phyloP scores from a whole-genome alignment of 257 asterid species.

The Penstemon newberryi region DNA sequence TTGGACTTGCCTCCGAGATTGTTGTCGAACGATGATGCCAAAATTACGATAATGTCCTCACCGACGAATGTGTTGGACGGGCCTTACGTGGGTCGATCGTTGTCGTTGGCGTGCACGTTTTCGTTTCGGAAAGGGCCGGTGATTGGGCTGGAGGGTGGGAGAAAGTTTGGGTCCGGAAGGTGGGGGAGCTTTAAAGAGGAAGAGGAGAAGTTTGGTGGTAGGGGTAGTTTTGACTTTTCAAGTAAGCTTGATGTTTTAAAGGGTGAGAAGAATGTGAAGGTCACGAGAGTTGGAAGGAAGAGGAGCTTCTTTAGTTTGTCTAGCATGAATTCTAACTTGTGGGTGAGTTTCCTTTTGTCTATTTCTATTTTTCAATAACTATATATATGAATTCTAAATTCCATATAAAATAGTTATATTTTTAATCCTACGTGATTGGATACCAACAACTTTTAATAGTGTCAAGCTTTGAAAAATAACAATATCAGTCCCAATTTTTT shows the following conservation, averaged over 20 bases:
- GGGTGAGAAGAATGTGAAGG: slow-evolving; percentile 26
- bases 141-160: slow-evolving; percentile 22
- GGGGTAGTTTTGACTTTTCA: slow-evolving; percentile 22
- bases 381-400: background rate
- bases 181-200: slow-evolving; percentile 38
- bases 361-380: background rate
- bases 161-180: slow-evolving; percentile 32
- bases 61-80: slow-evolving; percentile 44
- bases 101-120: slow-evolving; percentile 12
- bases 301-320: slow-evolving; percentile 40
- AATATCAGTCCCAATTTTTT: too few relatives aligned
- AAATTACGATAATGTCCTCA: slow-evolving; percentile 28
- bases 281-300: slow-evolving; percentile 30
- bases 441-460: too few relatives aligned
- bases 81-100: slow-evolving; percentile 24
- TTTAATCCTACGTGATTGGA: background rate
- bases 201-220: background rate
- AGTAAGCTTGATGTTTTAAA: background rate
- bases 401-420: background rate
- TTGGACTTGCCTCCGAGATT: slow-evolving; percentile 52
- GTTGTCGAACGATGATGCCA: background rate
- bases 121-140: slow-evolving; percentile 25
- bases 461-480: too few relatives aligned
- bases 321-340: slow-evolving; percentile 30
- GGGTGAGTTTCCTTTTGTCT: slow-evolving; percentile 30